phyloP scores from a whole-genome alignment of 2,329 filamentous ascomycete genomes.

The Byssoonygena ceratinophila region DNA sequence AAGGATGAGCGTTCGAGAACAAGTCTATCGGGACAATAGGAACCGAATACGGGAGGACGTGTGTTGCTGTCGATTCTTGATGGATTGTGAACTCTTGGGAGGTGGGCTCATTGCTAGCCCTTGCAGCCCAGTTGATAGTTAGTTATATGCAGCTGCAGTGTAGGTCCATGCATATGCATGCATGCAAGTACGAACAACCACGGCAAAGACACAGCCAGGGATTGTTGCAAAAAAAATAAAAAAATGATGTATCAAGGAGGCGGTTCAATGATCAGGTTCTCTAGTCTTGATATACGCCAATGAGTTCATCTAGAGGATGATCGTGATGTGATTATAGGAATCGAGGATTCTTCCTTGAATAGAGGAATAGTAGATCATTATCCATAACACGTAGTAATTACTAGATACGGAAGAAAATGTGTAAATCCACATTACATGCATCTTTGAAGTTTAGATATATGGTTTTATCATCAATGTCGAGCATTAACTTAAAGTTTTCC shows the following conservation, averaged over 20 bases:
- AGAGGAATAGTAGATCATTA: neutral
- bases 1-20: slow-evolving; percentile 5
- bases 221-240: too few relatives aligned
- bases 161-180: neutral
- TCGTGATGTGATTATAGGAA: neutral
- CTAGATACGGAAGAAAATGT: too few relatives aligned
- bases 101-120: neutral
- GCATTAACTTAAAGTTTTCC: neutral
- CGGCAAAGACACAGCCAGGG: too few relatives aligned
- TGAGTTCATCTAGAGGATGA: too few relatives aligned
- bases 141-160: neutral
- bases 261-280: neutral
- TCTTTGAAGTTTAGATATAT: neutral
- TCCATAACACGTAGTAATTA: neutral
- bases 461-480: neutral
- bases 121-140: neutral
- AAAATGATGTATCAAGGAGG: neutral
- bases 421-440: neutral
- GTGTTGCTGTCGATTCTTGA: neutral
- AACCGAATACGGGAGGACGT: neutral
- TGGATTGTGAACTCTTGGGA: neutral
- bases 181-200: neutral
- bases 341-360: neutral
- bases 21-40: neutral
- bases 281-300: neutral